Base-by-base conservation (phyloP, 2,329 filamentous ascomycete genomes). In the Catunica adiposa region DNA sequence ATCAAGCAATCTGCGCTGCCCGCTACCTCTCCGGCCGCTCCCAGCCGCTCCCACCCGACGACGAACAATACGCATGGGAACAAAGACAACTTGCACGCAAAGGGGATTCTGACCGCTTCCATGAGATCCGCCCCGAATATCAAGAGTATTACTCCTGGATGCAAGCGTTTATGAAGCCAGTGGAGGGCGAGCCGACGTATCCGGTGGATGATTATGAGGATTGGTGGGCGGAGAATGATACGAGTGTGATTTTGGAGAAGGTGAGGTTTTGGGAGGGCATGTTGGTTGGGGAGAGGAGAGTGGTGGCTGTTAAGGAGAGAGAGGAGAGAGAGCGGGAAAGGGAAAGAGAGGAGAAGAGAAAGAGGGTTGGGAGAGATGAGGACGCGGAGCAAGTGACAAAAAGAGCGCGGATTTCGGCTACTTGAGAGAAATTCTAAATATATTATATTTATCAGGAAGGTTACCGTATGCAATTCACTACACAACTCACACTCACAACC, bases 171-270 rank as follows among this genome's bases (percentile, higher is more conserved):
- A 26, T 48, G 8, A 48, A 26, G 15, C 44, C 44, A 9, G 71
- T 71, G 0, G 66, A 72, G 5, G 71, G 72, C 1, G 62, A 61
- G 0, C 61, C 64, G 3, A 46, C 25, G 0, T 65, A 71, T 5
- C 61, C 61, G 9, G 59, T 75, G 29, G 71, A 71, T 1, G 64
- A 62, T 1, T 75, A 73, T 54, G 67, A 73, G 11, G 64, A 65
- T 25, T 64, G 64, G 22, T 71, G 69, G 69, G 55, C 66, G 1
- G 63, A 65, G 1, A 40, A 54, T 47, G 52, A 54, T 22, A 25
- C 44, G 25, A 61, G 62, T 0, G 67, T 67, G 64, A 60, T 64
- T 2, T 59, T 54, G 1, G 54, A 62, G 8, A 67, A 67, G 59
- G 61, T 65, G 9, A 59, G 60, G 37, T 61, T 61, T 1, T 67